A percentile compares a stretch with the other conserved stretches of the same genome.
phyloP scores from a whole-genome alignment of 306 rosid genomes.

The Mimosa pudica region DNA sequence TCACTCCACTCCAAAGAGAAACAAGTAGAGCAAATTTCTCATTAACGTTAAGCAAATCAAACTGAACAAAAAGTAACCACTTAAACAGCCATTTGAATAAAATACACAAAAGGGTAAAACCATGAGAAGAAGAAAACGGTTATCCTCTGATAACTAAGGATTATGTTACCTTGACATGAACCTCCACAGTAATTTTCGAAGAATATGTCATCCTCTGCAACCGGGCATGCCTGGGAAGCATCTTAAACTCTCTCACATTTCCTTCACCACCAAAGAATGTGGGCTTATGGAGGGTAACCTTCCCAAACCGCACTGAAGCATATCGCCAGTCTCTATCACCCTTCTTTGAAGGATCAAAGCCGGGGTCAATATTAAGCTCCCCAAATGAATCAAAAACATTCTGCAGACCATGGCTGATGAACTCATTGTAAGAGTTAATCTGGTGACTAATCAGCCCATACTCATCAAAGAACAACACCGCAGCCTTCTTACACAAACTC shows the following conservation, averaged over 20 bases:
- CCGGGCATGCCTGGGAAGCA: conserved; percentile 92
- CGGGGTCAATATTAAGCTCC: conserved; percentile 69
- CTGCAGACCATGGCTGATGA: conserved; percentile 56
- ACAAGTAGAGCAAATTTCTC: background rate
- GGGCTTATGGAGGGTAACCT: conserved; percentile 67
- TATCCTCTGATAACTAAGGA: no score
- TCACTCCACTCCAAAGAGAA: background rate
- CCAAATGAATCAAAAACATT: conserved; percentile 65
- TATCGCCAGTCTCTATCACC: conserved; percentile 70
- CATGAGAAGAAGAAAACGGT: background rate
- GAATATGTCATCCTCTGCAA: conserved; percentile 95
- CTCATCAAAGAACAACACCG: conserved; percentile 57
- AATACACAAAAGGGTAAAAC: background rate
- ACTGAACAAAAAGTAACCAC: background rate
- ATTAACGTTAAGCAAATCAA: background rate
- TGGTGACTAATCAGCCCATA: conserved; percentile 91
- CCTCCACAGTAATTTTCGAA: conserved; percentile 58
- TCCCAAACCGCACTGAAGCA: conserved; percentile 75
- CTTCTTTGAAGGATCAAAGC: conserved; percentile 85
- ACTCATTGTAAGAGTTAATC: conserved; percentile 75
- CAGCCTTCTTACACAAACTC: conserved; percentile 54
- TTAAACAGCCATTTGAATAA: background rate
- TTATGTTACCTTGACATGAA: conserved; percentile 61
- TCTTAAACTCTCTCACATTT: conserved; percentile 53
- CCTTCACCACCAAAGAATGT: conserved; percentile 76